These are phyloP conservation scores for Myxozyma vanderwaltii DNA, from an alignment of 805 yeast species.

Conservation along the genomic window DNA sequence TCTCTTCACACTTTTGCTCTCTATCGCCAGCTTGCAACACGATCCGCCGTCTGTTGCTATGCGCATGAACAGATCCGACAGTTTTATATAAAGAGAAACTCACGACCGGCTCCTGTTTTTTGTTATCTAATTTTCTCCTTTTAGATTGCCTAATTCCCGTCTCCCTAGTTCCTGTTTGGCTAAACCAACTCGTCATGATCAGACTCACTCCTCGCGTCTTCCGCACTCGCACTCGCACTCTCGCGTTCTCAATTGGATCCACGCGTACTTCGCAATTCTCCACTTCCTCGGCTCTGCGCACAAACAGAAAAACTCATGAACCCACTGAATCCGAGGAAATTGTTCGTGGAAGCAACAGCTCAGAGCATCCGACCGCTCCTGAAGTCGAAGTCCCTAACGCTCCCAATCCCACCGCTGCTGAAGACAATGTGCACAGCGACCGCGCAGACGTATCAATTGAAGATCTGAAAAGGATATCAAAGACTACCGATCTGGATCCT, in stretches of 20 bases:
- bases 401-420: conserved; percentile 8
- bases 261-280: neutral
- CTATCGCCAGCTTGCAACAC: neutral
- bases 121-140: too few species aligned
- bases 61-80: neutral
- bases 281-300: neutral
- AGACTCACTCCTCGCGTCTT: neutral
- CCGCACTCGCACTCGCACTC: neutral
- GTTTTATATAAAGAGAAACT: too few species aligned
- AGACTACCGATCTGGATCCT: conserved; percentile 9
- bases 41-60: too few species aligned
- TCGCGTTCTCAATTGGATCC: neutral
- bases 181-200: neutral
- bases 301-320: neutral
- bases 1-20: too few species aligned
- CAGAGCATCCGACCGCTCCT: conserved; percentile 1
- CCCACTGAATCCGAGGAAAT: conserved; percentile 10
- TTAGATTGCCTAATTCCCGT: too few species aligned
- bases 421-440: conserved; percentile 10
- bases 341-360: neutral
- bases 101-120: too few species aligned
- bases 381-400: conserved; percentile 2
- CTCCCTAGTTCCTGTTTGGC: neutral
- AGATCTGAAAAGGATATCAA: conserved; percentile 2
- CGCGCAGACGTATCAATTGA: neutral